These are phyloP conservation scores for Nicotiana otophora DNA, from an alignment of 257 asterid genomes.

Conservation along the genomic window DNA sequence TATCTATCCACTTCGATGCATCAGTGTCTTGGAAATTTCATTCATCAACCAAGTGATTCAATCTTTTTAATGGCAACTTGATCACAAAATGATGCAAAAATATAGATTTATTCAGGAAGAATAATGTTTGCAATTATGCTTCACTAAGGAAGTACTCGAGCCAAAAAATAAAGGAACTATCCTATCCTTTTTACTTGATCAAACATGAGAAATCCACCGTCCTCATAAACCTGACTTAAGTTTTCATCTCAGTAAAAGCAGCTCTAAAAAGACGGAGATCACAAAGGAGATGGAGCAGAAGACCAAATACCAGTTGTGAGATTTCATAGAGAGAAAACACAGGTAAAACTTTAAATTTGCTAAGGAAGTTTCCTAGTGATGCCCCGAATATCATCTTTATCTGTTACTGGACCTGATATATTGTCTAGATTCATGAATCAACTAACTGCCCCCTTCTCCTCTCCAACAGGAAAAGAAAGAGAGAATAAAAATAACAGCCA, in stretches of 20 bases:
- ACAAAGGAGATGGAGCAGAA: background rate
- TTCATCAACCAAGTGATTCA: background rate
- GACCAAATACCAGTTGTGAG: background rate
- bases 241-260: background rate
- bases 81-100: background rate
- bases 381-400: background rate
- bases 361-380: background rate
- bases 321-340: background rate
- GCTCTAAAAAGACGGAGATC: background rate
- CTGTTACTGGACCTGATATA: background rate
- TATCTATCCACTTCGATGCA: background rate
- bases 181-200: background rate
- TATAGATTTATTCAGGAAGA: background rate
- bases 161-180: background rate
- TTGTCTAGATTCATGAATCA: background rate
- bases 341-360: background rate
- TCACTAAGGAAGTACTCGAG: background rate
- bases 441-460: background rate
- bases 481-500: background rate
- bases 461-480: background rate
- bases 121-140: background rate
- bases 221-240: background rate
- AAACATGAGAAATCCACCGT: background rate
- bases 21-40: background rate
- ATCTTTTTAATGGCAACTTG: background rate